Conservation (phyloP, 2,329 filamentous ascomycete species). For the Scopulariopsis brevicaulis region DNA sequence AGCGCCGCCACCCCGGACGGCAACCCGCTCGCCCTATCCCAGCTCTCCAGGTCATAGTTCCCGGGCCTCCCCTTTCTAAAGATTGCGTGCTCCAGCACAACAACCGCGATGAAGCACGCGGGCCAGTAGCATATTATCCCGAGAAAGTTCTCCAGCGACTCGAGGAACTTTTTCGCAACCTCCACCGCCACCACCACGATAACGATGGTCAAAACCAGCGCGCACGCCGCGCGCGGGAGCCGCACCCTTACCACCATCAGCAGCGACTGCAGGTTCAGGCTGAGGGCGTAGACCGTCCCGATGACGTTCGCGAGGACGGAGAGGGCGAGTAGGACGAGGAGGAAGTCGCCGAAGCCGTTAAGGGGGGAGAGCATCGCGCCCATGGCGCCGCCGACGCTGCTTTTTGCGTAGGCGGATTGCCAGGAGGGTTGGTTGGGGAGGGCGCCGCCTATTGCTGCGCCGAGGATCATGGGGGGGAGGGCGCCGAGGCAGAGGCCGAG, state of each 20-base stretch:
- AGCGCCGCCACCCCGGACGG: conserved; percentile 29
- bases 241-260: conserved; percentile 18
- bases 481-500: conserved; percentile 5
- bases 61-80: conserved; percentile 27
- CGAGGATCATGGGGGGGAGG: conserved; percentile 19
- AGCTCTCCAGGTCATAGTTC: conserved; percentile 29
- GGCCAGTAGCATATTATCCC: conserved; percentile 33
- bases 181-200: conserved; percentile 27
- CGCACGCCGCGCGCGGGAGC: conserved; percentile 28
- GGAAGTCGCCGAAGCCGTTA: conserved; percentile 17
- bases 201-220: conserved; percentile 23
- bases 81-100: conserved; percentile 28
- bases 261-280: conserved; percentile 27
- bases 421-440: conserved; percentile 10
- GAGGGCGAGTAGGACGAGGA: conserved; percentile 23
- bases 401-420: conserved; percentile 9
- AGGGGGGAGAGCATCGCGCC: conserved; percentile 11
- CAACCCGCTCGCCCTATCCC: conserved; percentile 28
- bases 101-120: conserved; percentile 26
- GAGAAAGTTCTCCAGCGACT: conserved; percentile 30
- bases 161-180: conserved; percentile 25
- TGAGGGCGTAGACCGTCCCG: conserved; percentile 24
- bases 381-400: conserved; percentile 12
- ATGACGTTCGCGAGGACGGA: conserved; percentile 24
- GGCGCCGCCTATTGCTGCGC: conserved; percentile 19